Percentiles rank a stretch among this genome's conserved stretches.
Conservation (phyloP, 1,284 basidiomycete species). For the Microbotryum intermedium region DNA sequence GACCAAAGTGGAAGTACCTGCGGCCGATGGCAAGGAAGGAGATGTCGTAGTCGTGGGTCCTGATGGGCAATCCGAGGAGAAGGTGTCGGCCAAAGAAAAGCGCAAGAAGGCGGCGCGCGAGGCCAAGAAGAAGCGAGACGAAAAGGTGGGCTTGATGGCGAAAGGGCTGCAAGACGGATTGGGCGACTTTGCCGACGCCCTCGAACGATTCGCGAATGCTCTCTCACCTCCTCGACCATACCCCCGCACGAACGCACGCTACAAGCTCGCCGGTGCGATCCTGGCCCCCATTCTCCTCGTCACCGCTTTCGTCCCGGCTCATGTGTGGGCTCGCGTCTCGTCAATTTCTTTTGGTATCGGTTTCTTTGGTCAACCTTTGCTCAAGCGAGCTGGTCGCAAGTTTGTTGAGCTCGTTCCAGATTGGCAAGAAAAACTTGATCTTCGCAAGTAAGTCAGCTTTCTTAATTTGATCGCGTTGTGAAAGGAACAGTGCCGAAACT, state of each 20-base stretch:
- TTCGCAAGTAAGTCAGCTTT: constrained; percentile 42
- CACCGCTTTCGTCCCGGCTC: constrained; percentile 43
- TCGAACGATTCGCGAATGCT: constrained; percentile 41
- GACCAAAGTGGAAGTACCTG: neutral
- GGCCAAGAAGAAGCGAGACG: constrained; percentile 42
- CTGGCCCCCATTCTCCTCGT: constrained; percentile 40
- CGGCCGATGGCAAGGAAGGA: constrained; percentile 2
- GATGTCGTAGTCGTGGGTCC: too few relatives aligned
- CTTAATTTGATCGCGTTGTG: neutral
- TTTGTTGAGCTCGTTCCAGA: constrained; percentile 45
- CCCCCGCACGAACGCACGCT: constrained; percentile 40
- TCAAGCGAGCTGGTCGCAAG: constrained; percentile 41
- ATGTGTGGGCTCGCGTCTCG: constrained; percentile 43
- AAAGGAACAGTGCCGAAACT: neutral
- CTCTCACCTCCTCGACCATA: constrained; percentile 41
- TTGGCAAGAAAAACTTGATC: constrained; percentile 46
- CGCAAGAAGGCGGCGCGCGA: constrained; percentile 38
- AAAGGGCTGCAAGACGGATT: constrained; percentile 41
- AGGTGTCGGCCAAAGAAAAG: constrained; percentile 35
- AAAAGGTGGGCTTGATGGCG: constrained; percentile 39
- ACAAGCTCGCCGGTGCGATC: constrained; percentile 41
- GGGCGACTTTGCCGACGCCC: constrained; percentile 40
- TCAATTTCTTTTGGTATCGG: constrained; percentile 46
- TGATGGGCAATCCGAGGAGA: constrained; percentile 24
- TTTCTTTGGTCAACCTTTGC: constrained; percentile 49